phyloP scores from a whole-genome alignment of 1,284 basidiomycete species.

The Ceratobasidium theobromae region DNA sequence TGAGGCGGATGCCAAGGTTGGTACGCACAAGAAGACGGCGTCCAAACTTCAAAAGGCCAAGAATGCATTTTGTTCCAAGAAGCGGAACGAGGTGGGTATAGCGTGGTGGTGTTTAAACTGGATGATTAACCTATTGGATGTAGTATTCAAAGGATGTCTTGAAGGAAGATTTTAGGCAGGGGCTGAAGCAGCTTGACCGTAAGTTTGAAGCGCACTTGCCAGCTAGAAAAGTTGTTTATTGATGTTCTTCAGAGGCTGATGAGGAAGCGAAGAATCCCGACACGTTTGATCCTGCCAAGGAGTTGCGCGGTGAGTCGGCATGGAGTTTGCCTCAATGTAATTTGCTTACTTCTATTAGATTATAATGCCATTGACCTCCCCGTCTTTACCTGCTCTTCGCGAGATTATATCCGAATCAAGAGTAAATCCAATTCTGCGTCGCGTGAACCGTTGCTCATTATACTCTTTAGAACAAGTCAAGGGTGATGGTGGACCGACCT shows the following conservation, averaged over 20 bases:
- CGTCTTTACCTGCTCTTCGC: constrained; percentile 61
- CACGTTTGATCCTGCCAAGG: constrained; percentile 54
- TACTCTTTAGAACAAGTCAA: constrained; percentile 50
- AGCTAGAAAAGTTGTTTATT: background rate
- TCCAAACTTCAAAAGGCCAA: constrained; percentile 56
- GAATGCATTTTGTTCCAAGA: constrained; percentile 61
- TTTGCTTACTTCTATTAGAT: constrained; percentile 44
- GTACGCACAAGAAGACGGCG: constrained; percentile 51
- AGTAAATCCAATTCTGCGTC: constrained; percentile 41
- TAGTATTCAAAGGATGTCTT: constrained; percentile 59
- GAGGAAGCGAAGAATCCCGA: constrained; percentile 59
- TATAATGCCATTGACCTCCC: constrained; percentile 60
- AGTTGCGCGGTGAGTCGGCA: constrained; percentile 50
- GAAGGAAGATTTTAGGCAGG: constrained; percentile 60
- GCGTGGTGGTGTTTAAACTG: background rate
- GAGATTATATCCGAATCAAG: constrained; percentile 60
- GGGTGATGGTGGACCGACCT: constrained; percentile 58
- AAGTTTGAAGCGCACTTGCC: constrained; percentile 25
- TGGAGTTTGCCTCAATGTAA: background rate
- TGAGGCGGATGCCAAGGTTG: constrained; percentile 51
- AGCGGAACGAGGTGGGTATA: constrained; percentile 54
- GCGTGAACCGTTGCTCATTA: constrained; percentile 34
- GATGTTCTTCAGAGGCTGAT: constrained; percentile 49
- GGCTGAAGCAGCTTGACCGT: constrained; percentile 62
- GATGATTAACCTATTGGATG: background rate